Evolutionary conservation across 306 rosid genomes (phyloP), one percentile per base, ranked within the genome.

Genomic region (Dryas alaskensis): DNA sequence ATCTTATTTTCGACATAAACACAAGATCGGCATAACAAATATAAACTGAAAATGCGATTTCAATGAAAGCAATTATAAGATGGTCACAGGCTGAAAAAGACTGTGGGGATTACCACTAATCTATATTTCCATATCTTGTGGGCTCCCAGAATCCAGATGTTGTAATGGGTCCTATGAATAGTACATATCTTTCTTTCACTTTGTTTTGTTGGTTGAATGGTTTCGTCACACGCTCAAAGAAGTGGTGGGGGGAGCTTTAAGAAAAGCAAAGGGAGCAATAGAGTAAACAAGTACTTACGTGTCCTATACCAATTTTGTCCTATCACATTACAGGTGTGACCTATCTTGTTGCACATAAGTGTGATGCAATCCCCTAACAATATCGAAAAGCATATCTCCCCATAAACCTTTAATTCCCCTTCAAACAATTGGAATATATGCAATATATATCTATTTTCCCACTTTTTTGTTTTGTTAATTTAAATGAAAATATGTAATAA

Each of bases 281-380:
- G 42, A 31, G 65, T 7, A 60, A 13, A 16, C 48, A 62, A 27
- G 57, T 48, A 17, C 62, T 48, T 39, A 47, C 16, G n/a, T n/a
- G 59, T 52, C 76, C 46, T 50, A 60, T 42, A 60, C 66, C 16
- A 50, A 81, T 27, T 85, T 78, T 77, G 84, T 80, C 73, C 16
- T 45, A 19, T 74, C 79, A 82, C 74, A 50, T 77, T 67, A 47
- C 57, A 60, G 46, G 83, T 59, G 80, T 86, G 87, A 83, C 78
- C 83, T 31, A 75, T 78, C 72, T 74, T 78, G 80, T 81, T 46
- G 80, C 83, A 49, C 4, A 25, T 80, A 83, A 76, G 72, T 76
- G 84, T 76, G 84, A 81, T 60, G 64, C 40, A 52, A 70, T 54
- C 52, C 64, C 16, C n/a, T 5, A 7, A 45, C 76, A 70, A 77